A percentile compares a stretch with the other conserved stretches of the same genome.
Evolutionary conservation across 805 yeast species (phyloP).

Genomic region (Hyphopichia homilentoma): DNA sequence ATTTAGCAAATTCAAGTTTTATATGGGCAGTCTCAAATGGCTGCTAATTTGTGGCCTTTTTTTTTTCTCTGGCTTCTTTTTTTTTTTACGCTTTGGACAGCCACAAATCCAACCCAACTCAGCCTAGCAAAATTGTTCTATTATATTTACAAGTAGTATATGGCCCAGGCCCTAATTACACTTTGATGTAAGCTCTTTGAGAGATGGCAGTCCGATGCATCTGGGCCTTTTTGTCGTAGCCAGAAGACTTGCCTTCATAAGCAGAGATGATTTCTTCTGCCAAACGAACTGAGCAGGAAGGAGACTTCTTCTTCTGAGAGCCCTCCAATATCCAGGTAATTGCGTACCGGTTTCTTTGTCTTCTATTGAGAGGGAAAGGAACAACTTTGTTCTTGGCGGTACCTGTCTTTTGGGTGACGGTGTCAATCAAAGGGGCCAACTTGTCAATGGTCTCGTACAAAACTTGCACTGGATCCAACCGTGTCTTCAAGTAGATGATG

Average conservation of each 20-base stretch:
- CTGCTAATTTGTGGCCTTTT: no score
- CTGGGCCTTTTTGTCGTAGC: slow-evolving; percentile 77
- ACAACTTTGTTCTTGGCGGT: slow-evolving; percentile 78
- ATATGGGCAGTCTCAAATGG: slow-evolving; percentile 2
- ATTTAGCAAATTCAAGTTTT: slow-evolving; percentile 1
- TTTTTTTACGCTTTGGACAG: no score
- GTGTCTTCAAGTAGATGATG: slow-evolving; percentile 64
- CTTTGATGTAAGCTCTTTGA: slow-evolving; percentile 74
- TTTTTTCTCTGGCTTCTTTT: no score
- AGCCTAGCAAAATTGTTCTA: no score
- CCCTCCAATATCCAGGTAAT: slow-evolving; percentile 90
- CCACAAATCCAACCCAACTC: no score
- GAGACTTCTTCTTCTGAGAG: slow-evolving; percentile 70
- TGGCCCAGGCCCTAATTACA: no score
- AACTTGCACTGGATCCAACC: slow-evolving; percentile 76
- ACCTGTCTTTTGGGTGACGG: slow-evolving; percentile 76
- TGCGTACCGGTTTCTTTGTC: slow-evolving; percentile 84
- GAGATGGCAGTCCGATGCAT: slow-evolving; percentile 86
- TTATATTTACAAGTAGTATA: no score
- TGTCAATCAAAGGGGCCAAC: slow-evolving; percentile 79
- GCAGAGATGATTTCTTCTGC: slow-evolving; percentile 87
- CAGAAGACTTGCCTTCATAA: slow-evolving; percentile 71
- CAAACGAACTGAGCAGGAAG: slow-evolving; percentile 80
- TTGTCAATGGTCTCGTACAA: slow-evolving; percentile 72
- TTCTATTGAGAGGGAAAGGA: slow-evolving; percentile 77